Conservation (phyloP, 129 eudicot species). For the Solidago caesia region DNA sequence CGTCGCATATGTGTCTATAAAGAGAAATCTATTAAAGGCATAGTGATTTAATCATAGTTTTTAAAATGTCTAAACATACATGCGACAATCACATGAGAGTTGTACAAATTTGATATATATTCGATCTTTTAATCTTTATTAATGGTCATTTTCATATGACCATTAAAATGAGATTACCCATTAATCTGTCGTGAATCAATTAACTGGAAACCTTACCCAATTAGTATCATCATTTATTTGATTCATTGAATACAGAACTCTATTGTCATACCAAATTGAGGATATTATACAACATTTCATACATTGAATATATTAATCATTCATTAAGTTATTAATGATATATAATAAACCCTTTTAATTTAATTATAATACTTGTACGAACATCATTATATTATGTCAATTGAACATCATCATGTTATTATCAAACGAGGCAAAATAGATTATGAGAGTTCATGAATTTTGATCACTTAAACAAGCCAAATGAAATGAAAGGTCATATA, state of each 20-base stretch:
- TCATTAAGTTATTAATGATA: no score
- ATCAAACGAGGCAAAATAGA: not conserved
- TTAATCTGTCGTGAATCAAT: conserved; percentile 21
- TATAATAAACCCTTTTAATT: no score
- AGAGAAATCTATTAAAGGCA: conserved; percentile 17
- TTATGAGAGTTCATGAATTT: not conserved
- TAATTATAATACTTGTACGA: no score
- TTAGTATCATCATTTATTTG: conserved; percentile 15
- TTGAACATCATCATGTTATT: not conserved
- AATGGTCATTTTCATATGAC: conserved; percentile 30
- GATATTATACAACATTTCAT: not conserved
- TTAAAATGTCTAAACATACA: conserved; percentile 29
- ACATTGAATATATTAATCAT: conserved; percentile 21
- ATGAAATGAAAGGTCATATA: conserved; percentile 2
- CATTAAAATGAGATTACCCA: conserved; percentile 22
- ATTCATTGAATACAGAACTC: conserved; percentile 26
- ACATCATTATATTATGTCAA: not conserved
- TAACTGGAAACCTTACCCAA: conserved; percentile 25
- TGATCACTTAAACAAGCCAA: not conserved
- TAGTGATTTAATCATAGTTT: conserved; percentile 14
- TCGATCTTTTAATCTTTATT: conserved; percentile 23
- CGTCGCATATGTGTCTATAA: conserved; percentile 10
- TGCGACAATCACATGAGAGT: conserved; percentile 32
- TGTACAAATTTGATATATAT: conserved; percentile 27
- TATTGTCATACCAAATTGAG: conserved; percentile 20